Evolutionary conservation across 2,329 filamentous ascomycete species (phyloP), one percentile per base, ranked within the genome.

Genomic region (Penicillium vulpinum): DNA sequence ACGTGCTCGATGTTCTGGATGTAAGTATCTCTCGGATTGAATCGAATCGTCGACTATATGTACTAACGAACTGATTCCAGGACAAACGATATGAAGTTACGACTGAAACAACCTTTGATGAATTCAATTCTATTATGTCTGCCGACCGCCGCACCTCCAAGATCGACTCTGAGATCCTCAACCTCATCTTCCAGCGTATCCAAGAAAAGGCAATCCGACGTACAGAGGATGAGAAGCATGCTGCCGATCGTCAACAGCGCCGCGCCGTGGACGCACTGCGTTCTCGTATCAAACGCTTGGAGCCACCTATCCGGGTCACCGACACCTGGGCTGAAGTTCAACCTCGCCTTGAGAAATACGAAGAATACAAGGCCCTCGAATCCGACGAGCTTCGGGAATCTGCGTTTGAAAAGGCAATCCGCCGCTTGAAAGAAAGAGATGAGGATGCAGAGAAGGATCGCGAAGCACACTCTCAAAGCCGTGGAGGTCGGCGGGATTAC

Each of bases 11-110:
- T 76, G 91, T 94, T 64, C 82, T 96, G 65, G 90, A 95, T 81
- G 91, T 94, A 75, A 80, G 87, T 78, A n/a, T 47, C 31, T 16
- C 15, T n/a, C 22, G 8, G 21, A 15, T 4, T 5, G 4, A 22
- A 7, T 18, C 21, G 7, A 11, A 18, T 40, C 36, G 16, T n/a
- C 4, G 18, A 16, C 10, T 16, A 22, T 22, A 3, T 39, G 39
- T 52, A 57, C 77, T 84, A 65, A 84, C 67, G 44, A 16, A 39
- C 52, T 29, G 50, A 26, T 44, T 18, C 28, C 66, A 95, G 90
- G 91, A 96, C 77, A 90, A 91, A 80, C 90, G 88, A 69, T 96
- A 91, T 82, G 92, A 97, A 75, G 86, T 97, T 68, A 92, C 89
- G 64, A 83, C 88, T 62, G 89, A 90, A 69, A 97, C 92, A 68